Base-by-base conservation (phyloP, 768 basidiomycete genomes). In the Hericium alpestre region DNA sequence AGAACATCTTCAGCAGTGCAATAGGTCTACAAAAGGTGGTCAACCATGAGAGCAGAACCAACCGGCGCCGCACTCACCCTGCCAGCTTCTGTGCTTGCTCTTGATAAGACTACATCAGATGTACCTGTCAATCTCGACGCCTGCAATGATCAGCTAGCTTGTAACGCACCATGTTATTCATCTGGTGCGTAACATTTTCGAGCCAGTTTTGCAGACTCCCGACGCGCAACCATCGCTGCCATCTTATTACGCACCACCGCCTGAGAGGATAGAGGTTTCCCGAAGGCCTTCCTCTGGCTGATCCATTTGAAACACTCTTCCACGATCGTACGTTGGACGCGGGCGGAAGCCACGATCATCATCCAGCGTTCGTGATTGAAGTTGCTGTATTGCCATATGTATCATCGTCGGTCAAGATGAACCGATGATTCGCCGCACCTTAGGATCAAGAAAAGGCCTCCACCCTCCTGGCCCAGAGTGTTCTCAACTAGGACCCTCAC, bases 341-440 rank as follows among this genome's bases (percentile, higher is more conserved):
- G 73, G 18, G 81, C 83, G 22, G 80, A 83, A 27, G 79, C 73
- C 63, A 87, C 89, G 67, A 79, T 81, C 87, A 93, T 93, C 25
- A 90, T 87, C 91, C 90, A 94, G 62, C 88, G 86, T 67, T 93
- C 93, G 69, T 94, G 92, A 68, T 95, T 95, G 74, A 95, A 96
- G 72, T 95, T 97, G 60, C 87, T 70, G 75, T 23, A 73, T 69
- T 68, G 10, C 40, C 12, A 4, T 11, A 48, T 18, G 76, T 38
- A 76, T 72, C 40, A 39, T 41, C 43, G 11, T 27, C 38, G 3
- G 32, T 15, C 46, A 2, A 13, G 11, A 25, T 8, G 38, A 37
- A 22, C 13, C 58, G 8, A 51, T 9, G 9, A 27, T 8, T 37
- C 27, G 20, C 13, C 58, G 10, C 51, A 74, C 72, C 82, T 85